Evolutionary conservation across 495 filamentous ascomycete species (phyloP).

Genomic region (Corynascus novoguineensis): DNA sequence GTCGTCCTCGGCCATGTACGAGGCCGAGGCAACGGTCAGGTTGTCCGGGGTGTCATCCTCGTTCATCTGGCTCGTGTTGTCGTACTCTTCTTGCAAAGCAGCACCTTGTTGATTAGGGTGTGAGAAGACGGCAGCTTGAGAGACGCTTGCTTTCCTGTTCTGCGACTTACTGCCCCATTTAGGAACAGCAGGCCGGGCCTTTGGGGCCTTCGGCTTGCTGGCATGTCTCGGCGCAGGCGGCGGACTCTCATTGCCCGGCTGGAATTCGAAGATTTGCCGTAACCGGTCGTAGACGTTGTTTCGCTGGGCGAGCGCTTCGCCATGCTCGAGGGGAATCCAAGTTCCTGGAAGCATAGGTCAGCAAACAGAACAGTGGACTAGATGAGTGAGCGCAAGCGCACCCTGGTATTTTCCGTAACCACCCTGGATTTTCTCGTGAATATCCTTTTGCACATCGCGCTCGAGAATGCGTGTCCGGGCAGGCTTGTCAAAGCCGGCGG

Average conservation of each 20-base stretch:
- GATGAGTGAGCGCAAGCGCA: conserved; percentile 28
- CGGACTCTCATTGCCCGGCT: conserved; percentile 76
- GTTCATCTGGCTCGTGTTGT: conserved; percentile 53
- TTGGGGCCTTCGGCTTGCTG: conserved; percentile 63
- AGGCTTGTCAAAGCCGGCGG: conserved; percentile 65
- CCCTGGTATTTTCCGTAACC: conserved; percentile 99
- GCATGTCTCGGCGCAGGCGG: conserved; percentile 93
- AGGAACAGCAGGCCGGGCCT: conserved; percentile 50
- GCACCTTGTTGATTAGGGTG: conserved; percentile 25
- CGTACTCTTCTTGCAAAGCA: conserved; percentile 39
- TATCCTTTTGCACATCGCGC: conserved; percentile 91
- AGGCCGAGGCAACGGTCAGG: conserved; percentile 69
- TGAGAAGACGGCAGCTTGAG: conserved; percentile 23
- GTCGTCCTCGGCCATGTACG: conserved; percentile 77
- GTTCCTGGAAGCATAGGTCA: conserved; percentile 56
- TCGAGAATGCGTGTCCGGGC: conserved; percentile 91
- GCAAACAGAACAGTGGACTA: neutral
- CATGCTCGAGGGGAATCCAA: conserved; percentile 87
- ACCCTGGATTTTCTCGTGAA: conserved; percentile 95
- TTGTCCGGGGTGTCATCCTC: conserved; percentile 82
- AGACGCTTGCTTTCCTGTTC: conserved; percentile 17
- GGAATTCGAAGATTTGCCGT: conserved; percentile 81
- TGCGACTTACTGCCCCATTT: conserved; percentile 46
- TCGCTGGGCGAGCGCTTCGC: conserved; percentile 71
- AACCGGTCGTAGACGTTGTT: conserved; percentile 81